A percentile compares a stretch with the other conserved stretches of the same genome.
These are phyloP conservation scores for Tetraselmis striata DNA, from an alignment of 139 green algal species.

Conservation along the genomic window DNA sequence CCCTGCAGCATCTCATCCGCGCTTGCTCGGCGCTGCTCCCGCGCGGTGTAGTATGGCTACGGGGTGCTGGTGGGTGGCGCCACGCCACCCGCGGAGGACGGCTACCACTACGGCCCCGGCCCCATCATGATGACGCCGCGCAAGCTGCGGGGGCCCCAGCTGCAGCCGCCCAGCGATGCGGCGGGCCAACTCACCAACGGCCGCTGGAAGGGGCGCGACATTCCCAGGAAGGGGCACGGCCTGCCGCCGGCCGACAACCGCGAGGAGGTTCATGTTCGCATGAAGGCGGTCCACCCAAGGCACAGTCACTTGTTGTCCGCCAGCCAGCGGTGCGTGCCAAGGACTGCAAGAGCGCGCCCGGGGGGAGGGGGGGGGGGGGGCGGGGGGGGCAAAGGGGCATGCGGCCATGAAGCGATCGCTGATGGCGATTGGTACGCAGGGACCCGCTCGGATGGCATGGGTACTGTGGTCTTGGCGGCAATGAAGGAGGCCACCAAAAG, in stretches of 20 bases:
- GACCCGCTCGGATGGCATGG: neutral
- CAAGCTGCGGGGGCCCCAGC: neutral
- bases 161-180: neutral
- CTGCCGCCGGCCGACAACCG: neutral
- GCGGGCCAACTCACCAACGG: neutral
- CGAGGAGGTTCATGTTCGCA: neutral
- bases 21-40: neutral
- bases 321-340: neutral
- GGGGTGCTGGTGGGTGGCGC: neutral
- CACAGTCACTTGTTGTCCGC: neutral
- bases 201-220: neutral
- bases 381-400: too few relatives aligned
- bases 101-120: neutral
- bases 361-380: too few relatives aligned
- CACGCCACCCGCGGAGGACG: neutral
- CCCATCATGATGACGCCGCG: neutral
- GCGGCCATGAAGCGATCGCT: too few relatives aligned
- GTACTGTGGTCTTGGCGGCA: neutral
- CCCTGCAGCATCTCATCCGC: too few relatives aligned
- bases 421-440: neutral
- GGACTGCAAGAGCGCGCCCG: too few relatives aligned
- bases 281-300: neutral
- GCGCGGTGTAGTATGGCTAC: neutral
- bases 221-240: neutral
- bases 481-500: neutral